Base-by-base conservation (phyloP, 352 stramenopile species). In the Globisporangium radiosum region DNA sequence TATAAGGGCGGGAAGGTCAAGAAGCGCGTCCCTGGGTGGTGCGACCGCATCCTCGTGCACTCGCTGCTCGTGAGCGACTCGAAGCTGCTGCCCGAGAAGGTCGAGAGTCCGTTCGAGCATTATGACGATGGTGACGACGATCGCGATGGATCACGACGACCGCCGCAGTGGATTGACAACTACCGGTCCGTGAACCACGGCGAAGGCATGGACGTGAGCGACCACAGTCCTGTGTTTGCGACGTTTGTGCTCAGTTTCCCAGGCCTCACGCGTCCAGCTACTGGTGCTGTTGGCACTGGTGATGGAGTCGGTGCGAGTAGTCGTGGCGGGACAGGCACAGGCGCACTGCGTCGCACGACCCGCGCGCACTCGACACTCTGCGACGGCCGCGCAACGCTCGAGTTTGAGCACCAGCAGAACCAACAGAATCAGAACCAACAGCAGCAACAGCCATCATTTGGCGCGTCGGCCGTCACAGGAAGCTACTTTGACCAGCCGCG, bases 1-100 rank as follows among this genome's bases (percentile, higher is more conserved):
- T 94, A 93, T 65, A 95, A 95, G 62, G 88, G 88, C 43, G 86
- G 88, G 11, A 90, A 93, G 53, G 75, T 90, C n/a, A 93, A 94
- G 70, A 90, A 92, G 51, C 86, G 84, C n/a, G 82, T 94, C 33
- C 88, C 88, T 8, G 79, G 80, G 0, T 96, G 83, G 81, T 93
- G 80, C 60, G 88, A 96, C 64, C 86, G 88, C 45, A 94, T 96
- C 56, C 64, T 94, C 38, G 81, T 87, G 52, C 80, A 94, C 64
- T 94, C 84, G 44, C 73, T 95, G 19, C 64, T 90, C 0, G 81
- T 91, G 15, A 82, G 81, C 40, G 78, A 90, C 56, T 93, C 83
- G 15, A 89, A 90, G 57, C 54, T 95, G 13, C 69, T 89, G 50
- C 81, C 87, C 0, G 82, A 91, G 59, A 89, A 91, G 60, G 80